Percentiles rank a stretch among this genome's conserved stretches.
These are phyloP conservation scores for Colletotrichum spinosum DNA, from an alignment of 2,329 filamentous ascomycete genomes.

Conservation along the genomic window DNA sequence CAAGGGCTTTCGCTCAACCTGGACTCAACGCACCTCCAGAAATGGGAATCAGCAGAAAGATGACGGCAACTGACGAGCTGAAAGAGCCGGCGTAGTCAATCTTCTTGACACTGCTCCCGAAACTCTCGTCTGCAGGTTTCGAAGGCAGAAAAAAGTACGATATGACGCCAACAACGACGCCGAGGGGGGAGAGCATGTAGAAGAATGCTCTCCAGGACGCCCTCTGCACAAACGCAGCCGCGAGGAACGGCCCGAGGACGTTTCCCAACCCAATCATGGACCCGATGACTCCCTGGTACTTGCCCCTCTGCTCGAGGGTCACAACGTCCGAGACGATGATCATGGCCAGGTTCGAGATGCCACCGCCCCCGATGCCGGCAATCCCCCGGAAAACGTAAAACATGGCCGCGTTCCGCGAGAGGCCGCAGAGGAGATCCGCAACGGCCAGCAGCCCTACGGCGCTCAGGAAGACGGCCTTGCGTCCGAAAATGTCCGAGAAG, in stretches of 20 bases:
- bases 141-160: constrained; percentile 63
- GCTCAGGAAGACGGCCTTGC: constrained; percentile 68
- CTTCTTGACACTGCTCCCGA: constrained; percentile 60
- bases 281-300: constrained; percentile 60
- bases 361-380: constrained; percentile 71
- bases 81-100: constrained; percentile 71
- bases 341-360: constrained; percentile 69
- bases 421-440: constrained; percentile 69
- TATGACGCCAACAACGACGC: constrained; percentile 56
- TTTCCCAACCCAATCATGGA: constrained; percentile 55
- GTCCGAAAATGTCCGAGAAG: constrained; percentile 70
- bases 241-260: constrained; percentile 56
- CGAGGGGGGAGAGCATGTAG: constrained; percentile 62
- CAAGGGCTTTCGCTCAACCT: accelerated
- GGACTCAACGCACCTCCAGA: constrained; percentile 58
- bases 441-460: constrained; percentile 64
- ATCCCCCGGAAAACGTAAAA: constrained; percentile 72
- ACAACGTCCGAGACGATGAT: constrained; percentile 73
- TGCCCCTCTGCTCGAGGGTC: constrained; percentile 68
- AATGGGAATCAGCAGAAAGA: constrained; percentile 72
- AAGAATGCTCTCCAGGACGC: constrained; percentile 58
- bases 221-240: constrained; percentile 50
- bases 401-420: constrained; percentile 65
- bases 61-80: constrained; percentile 64
- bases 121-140: constrained; percentile 58